Evolutionary conservation across 2,329 filamentous ascomycete genomes (phyloP), one percentile per base, ranked within the genome.

Genomic region (Phaeosphaeriaceae sp.): DNA sequence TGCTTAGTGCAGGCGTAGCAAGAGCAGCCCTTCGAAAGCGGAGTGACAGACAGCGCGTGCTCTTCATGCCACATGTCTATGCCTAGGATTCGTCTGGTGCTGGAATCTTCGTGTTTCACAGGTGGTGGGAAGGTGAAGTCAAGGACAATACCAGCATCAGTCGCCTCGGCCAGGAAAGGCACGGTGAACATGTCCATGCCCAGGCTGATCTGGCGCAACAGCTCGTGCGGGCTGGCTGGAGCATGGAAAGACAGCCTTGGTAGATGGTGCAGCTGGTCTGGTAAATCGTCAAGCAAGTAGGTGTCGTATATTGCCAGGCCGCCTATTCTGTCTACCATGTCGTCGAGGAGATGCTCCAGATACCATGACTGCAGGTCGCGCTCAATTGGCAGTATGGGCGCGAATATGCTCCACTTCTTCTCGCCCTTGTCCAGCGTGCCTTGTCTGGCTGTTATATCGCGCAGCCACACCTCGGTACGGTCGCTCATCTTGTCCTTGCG

Each of bases 1-100:
- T 98, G 94, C 19, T 86, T 86, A 1, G 83, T 87, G 82, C 95
- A 99, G 22, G 93, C 83, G 76, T 97, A 94, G 83, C 95, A 99
- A 52, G 79, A 68, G 77, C 95, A 99, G 17, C 78, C 84, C 1
- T 78, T 73, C 3, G 70, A 68, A 2, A 97, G 80, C 0, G 94
- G 89, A 0, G 78, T 77, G 0, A 92, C 74, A 42, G 91, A 87
- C 4, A 83, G 82, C 3, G 87, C 84, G 77, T 95, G 85, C 3
- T 60, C 54, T 13, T 68, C 55, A 2, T 84, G 82, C 89, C 93
- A 96, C 82, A 98, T 89, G 77, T 98, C 89, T 23, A 90, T 81
- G 4, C 91, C 95, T 0, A 98, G 81, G 61, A 77, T 54, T 66
- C 64, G 47, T 51, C 66, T 66, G 8, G 58, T 40, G 46, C 61